Conservation (phyloP, 2,329 filamentous ascomycete species). For the Hypoxylon rubiginosum region DNA sequence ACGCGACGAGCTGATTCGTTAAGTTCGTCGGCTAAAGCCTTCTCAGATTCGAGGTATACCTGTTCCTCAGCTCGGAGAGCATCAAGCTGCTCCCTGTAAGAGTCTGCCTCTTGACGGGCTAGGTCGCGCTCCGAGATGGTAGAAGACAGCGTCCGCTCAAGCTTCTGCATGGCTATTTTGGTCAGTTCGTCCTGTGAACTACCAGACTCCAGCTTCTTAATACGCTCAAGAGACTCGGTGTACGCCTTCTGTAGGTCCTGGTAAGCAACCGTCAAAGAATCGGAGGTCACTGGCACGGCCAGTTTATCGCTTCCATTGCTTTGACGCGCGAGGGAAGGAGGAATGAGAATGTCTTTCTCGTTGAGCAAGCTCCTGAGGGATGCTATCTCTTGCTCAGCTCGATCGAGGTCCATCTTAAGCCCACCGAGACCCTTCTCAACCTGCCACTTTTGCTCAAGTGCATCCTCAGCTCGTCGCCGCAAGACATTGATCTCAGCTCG, state of each 20-base stretch:
- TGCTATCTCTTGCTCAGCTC: slow-evolving; percentile 91
- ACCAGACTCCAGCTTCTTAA: slow-evolving; percentile 73
- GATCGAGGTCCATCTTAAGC: slow-evolving; percentile 96
- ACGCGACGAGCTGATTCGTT: slow-evolving; percentile 80
- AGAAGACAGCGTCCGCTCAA: slow-evolving; percentile 77
- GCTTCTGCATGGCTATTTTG: slow-evolving; percentile 70
- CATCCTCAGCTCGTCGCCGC: slow-evolving; percentile 89
- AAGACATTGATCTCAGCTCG: slow-evolving; percentile 88
- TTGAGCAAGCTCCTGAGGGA: slow-evolving; percentile 83
- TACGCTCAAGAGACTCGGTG: slow-evolving; percentile 73
- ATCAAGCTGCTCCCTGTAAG: slow-evolving; percentile 73
- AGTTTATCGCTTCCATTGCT: slow-evolving; percentile 58
- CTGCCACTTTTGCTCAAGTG: slow-evolving; percentile 95
- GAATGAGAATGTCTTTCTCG: slow-evolving; percentile 85
- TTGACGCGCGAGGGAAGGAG: slow-evolving; percentile 67
- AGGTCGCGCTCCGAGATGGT: slow-evolving; percentile 80
- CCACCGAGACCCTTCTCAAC: slow-evolving; percentile 91
- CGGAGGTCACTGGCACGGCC: slow-evolving; percentile 71
- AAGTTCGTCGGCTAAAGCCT: slow-evolving; percentile 76
- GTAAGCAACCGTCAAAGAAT: slow-evolving; percentile 81
- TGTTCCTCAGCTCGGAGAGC: slow-evolving; percentile 69
- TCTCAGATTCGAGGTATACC: slow-evolving; percentile 70
- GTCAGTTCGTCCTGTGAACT: slow-evolving; percentile 69
- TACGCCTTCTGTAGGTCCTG: slow-evolving; percentile 81
- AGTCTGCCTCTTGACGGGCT: slow-evolving; percentile 74